A percentile compares a stretch with the other conserved stretches of the same genome.
Evolutionary conservation across 2,329 filamentous ascomycete genomes (phyloP).

Genomic region (Fusarium irregulare): DNA sequence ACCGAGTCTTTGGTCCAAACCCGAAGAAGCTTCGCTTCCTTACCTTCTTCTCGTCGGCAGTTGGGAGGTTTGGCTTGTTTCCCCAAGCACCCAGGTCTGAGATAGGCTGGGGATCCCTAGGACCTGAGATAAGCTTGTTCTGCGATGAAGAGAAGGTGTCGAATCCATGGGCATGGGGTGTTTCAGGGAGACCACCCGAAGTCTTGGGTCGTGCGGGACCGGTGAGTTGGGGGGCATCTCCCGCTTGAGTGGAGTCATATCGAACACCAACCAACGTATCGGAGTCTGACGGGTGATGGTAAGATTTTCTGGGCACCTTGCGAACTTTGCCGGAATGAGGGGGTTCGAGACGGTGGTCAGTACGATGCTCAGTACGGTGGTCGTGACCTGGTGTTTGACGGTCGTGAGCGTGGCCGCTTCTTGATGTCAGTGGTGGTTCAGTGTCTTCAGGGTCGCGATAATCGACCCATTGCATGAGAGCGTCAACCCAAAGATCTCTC

Average conservation of each 20-base stretch:
- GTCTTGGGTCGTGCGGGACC: conserved; percentile 53
- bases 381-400: conserved; percentile 51
- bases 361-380: conserved; percentile 5
- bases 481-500: conserved; percentile 93
- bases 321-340: conserved; percentile 43
- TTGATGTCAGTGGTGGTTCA: conserved; percentile 46
- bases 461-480: conserved; percentile 89
- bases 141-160: conserved; percentile 54
- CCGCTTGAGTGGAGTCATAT: conserved; percentile 67
- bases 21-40: conserved; percentile 85
- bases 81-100: conserved; percentile 87
- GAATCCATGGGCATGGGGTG: conserved; percentile 48
- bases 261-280: conserved; percentile 67
- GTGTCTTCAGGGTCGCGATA: conserved; percentile 69
- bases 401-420: conserved; percentile 51
- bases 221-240: conserved; percentile 60
- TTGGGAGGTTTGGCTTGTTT: conserved; percentile 71
- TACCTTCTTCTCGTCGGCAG: conserved; percentile 78
- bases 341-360: conserved; percentile 37
- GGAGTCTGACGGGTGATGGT: conserved; percentile 54
- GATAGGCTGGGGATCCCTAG: conserved; percentile 86
- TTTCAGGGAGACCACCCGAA: conserved; percentile 50
- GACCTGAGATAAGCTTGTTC: conserved; percentile 76
- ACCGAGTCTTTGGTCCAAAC: conserved; percentile 70
- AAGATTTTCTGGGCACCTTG: conserved; percentile 50